These are phyloP conservation scores for Hemileccinum rubropunctum DNA, from an alignment of 768 basidiomycete genomes.

Conservation along the genomic window DNA sequence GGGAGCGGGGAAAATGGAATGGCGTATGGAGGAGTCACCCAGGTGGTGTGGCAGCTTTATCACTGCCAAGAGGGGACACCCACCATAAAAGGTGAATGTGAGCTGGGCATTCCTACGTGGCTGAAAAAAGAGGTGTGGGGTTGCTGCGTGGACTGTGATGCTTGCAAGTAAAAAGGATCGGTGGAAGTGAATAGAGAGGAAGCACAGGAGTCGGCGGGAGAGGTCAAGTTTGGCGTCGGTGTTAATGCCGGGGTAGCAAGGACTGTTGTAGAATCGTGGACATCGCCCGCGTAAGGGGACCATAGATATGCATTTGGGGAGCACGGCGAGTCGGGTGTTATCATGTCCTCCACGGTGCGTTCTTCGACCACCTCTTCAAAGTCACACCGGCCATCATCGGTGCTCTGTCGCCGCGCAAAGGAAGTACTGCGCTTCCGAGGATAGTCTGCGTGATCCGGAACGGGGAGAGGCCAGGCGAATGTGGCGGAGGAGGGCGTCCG, in stretches of 20 bases:
- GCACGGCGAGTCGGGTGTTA: conserved; percentile 33
- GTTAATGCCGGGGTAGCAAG: conserved; percentile 22
- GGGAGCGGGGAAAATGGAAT: conserved; percentile 1
- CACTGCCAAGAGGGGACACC: conserved; percentile 28
- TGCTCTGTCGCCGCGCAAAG: conserved; percentile 21
- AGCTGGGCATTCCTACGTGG: conserved; percentile 36
- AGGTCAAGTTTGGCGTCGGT: conserved; percentile 12
- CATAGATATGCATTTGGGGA: conserved; percentile 22
- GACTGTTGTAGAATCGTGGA: conserved; percentile 14
- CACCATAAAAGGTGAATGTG: conserved; percentile 40
- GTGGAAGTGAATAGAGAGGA: conserved; percentile 42
- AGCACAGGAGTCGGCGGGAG: conserved; percentile 22
- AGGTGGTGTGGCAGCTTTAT: not conserved
- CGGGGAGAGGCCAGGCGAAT: conserved; percentile 30
- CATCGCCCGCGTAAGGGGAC: conserved; percentile 18
- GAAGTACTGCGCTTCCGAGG: conserved; percentile 29
- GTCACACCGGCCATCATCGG: conserved; percentile 29
- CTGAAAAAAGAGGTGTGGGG: conserved; percentile 33
- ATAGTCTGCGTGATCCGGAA: conserved; percentile 20
- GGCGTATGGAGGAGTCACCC: not conserved
- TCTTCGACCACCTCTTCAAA: conserved; percentile 45
- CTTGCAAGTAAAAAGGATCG: conserved; percentile 50
- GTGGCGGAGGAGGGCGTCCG: conserved; percentile 33
- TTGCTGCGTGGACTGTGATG: conserved; percentile 37
- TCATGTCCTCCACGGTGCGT: conserved; percentile 44